Evolutionary conservation across 805 yeast genomes (phyloP), one percentile per base, ranked within the genome.

Genomic region (Jamesozyma spencerorum): DNA sequence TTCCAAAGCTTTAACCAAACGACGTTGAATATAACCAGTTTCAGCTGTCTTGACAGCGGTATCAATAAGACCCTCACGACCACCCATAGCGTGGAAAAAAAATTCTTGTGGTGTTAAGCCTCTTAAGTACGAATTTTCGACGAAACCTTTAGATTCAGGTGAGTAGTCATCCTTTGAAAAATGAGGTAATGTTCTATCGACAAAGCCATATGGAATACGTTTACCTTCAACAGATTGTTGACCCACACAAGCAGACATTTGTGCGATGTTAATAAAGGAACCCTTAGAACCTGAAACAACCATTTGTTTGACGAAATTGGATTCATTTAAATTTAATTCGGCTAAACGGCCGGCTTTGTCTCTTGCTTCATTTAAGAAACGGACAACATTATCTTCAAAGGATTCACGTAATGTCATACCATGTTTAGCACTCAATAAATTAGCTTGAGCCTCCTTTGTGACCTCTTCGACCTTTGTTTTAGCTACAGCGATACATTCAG

Each of bases 401-500:
- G 97, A 87, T 65, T 92, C 98, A 68, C 99, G 82, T 51, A 92
- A 72, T 2, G 99, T 92, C 99, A 92, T 92, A 82, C 99, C 99
- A 24, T 97, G 97, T 61, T 92, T 97, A 24, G 97, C 95, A 32
- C 86, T 85, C 51, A 92, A 70, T 45, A 72, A 71, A 58, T 92
- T 90, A 34, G 75, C 80, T 62, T 92, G 97, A 2, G 97, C 98
- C 58, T 86, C 95, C 51, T 75, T 66, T 45, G 92, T 90, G 40
- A 90, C 90, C 54, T 84, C 92, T 60, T 90, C 97, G 31, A 92
- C 99, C 68, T 90, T 86, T 35, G 74, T 76, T 64, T 94, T 94
- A 13, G 98, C 98, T 46, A 80, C 85, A 38, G 85, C 80, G 63
- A 92, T 92, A 3, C 97, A 90, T 43, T 82, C 81, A 1, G 97